phyloP scores from a whole-genome alignment of 2,329 filamentous ascomycete genomes.

The Cladosporium sp. region DNA sequence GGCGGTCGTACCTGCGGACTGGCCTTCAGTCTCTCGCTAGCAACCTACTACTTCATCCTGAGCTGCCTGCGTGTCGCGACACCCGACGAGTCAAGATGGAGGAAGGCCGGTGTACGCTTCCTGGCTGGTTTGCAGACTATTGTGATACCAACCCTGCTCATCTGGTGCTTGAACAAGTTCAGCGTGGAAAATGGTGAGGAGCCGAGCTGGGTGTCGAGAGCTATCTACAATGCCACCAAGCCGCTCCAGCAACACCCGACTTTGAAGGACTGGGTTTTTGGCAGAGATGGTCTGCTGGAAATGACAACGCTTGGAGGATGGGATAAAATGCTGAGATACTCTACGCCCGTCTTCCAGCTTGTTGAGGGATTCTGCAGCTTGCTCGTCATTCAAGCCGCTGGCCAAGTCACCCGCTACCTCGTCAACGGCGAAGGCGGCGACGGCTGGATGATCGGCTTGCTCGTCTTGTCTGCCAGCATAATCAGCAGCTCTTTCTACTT shows the following conservation, averaged over 20 bases:
- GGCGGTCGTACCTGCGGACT: constrained; percentile 90
- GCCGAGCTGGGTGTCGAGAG: constrained; percentile 70
- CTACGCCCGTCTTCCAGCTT: constrained; percentile 89
- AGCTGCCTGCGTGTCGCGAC: constrained; percentile 75
- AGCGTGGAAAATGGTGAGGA: constrained; percentile 76
- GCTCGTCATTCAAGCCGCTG: constrained; percentile 88
- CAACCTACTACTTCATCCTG: constrained; percentile 85
- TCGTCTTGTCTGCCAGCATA: constrained; percentile 82
- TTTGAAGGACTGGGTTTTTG: constrained; percentile 80
- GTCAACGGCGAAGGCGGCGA: constrained; percentile 89
- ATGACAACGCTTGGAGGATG: constrained; percentile 75
- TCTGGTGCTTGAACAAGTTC: constrained; percentile 94
- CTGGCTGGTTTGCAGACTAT: constrained; percentile 79
- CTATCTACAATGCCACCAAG: constrained; percentile 35
- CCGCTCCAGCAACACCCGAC: constrained; percentile 50
- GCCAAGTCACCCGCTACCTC: constrained; percentile 90
- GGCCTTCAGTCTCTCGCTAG: constrained; percentile 85
- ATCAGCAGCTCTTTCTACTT: constrained; percentile 95
- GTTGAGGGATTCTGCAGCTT: constrained; percentile 95
- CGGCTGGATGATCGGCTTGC: constrained; percentile 90
- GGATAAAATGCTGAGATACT: constrained; percentile 85
- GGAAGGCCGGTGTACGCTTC: constrained; percentile 64
- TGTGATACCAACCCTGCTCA: constrained; percentile 77
- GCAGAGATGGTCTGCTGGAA: constrained; percentile 77
- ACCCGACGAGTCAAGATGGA: constrained; percentile 69